Evolutionary conservation across 176 grass and related monocot species (phyloP).

Genomic region (bread wheat (Triticum aestivum)): IWGSC_CS_RefSeq_v2.1 NC_057804.1:41970651-41971150

Average conservation of each 20-base stretch:
- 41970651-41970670: background rate
- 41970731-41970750: background rate
- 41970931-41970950: background rate
- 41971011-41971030: background rate
- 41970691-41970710: background rate
- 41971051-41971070: conserved; percentile 13
- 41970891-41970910: background rate
- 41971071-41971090: background rate
- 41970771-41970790: background rate
- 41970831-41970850: background rate
- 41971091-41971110: conserved; percentile 33
- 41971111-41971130: conserved; percentile 11
- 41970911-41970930: conserved; percentile 10
- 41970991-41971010: background rate
- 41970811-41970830: background rate
- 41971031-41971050: conserved; percentile 7
- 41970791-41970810: background rate
- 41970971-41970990: background rate
- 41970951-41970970: background rate
- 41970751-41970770: background rate
- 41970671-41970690: background rate
- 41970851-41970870: background rate
- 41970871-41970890: background rate
- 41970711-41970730: conserved; percentile 2
- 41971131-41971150: conserved; percentile 31